Percentiles rank a stretch among this genome's conserved stretches.
phyloP scores from a whole-genome alignment of 345 rosid species.

The Brassica incana region DNA sequence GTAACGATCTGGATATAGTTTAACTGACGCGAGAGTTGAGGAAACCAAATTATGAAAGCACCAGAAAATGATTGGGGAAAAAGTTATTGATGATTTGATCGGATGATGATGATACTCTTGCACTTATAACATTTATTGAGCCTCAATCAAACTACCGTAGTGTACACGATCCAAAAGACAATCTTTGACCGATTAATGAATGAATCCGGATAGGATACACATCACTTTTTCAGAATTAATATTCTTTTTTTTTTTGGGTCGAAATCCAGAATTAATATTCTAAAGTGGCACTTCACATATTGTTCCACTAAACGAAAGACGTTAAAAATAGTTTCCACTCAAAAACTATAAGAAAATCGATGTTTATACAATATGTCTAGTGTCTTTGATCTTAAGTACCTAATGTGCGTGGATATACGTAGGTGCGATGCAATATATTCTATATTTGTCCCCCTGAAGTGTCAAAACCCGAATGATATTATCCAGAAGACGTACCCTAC shows the following conservation, averaged over 20 bases:
- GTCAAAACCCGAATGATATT: constrained; percentile 18
- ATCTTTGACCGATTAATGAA: constrained; percentile 30
- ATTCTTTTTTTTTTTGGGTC: neutral
- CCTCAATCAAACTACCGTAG: constrained; percentile 11
- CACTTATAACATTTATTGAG: constrained; percentile 9
- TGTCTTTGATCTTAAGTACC: neutral
- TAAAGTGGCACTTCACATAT: neutral
- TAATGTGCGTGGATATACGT: constrained; percentile 1
- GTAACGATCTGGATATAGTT: neutral
- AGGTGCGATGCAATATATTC: constrained; percentile 5
- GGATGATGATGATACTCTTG: constrained; percentile 15
- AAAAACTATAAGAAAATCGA: neutral
- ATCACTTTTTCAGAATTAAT: neutral
- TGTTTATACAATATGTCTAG: neutral
- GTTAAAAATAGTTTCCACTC: neutral
- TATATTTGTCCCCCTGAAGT: neutral
- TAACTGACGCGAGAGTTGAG: neutral
- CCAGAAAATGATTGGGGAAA: constrained; percentile 22
- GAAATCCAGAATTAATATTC: neutral
- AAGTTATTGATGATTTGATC: constrained; percentile 14
- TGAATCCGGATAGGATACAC: constrained; percentile 12
- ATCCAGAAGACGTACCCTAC: constrained; percentile 11
- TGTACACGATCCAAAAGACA: constrained; percentile 26
- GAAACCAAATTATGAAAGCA: neutral
- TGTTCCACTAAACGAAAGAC: neutral